Evolutionary conservation across 2,329 filamentous ascomycete species (phyloP).

Genomic region (Curvularia spicifera): DNA sequence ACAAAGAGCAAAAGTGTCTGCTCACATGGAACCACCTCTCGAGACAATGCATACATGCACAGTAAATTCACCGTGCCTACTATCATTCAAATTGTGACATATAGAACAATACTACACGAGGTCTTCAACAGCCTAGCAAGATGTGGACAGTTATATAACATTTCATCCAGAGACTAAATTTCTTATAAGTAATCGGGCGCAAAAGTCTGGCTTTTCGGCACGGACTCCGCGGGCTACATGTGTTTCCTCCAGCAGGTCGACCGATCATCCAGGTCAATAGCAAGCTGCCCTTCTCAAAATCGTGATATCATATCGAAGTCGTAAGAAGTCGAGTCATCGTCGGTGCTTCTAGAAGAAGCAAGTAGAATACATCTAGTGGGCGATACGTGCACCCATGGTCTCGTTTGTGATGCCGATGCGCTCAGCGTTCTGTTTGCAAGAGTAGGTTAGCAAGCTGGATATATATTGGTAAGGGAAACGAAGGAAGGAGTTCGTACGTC

Average conservation of each 20-base stretch:
- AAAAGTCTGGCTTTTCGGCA: constrained; percentile 25
- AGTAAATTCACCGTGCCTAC: not conserved
- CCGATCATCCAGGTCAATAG: constrained; percentile 10
- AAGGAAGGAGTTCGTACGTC: constrained; percentile 25
- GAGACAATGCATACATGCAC: not conserved
- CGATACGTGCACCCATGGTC: constrained; percentile 45
- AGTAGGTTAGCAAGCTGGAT: constrained; percentile 11
- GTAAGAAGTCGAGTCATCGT: constrained; percentile 18
- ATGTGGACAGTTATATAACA: not conserved
- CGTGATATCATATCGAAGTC: constrained; percentile 31
- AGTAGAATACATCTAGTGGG: constrained; percentile 34
- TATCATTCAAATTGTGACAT: not conserved
- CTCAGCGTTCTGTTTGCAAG: constrained; percentile 44
- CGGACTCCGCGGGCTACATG: constrained; percentile 25
- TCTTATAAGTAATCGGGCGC: not conserved
- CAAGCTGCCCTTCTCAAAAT: constrained; percentile 8
- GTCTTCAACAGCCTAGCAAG: not conserved
- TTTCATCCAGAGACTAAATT: constrained; percentile 1
- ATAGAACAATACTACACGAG: not conserved
- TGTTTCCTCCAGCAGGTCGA: constrained; percentile 17
- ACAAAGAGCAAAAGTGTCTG: not conserved
- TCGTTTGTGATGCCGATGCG: constrained; percentile 54
- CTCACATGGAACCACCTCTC: not conserved
- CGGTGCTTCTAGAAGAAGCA: constrained; percentile 1
- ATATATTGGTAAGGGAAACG: not conserved